phyloP scores from a whole-genome alignment of 129 eudicot species.

The Silybum marianum region DNA sequence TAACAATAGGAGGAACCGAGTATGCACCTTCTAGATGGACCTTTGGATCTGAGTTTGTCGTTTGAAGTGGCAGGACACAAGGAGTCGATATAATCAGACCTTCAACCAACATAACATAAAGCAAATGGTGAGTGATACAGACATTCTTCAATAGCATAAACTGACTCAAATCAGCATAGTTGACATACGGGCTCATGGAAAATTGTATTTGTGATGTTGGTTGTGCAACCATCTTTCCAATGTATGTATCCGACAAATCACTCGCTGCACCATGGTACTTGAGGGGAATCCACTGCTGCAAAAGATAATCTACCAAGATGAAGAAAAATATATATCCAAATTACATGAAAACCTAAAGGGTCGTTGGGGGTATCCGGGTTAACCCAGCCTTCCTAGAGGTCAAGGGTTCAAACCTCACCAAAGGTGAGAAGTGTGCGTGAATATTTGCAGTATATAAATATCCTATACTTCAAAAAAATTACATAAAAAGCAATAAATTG shows the following conservation, averaged over 20 bases:
- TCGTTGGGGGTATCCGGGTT: background rate
- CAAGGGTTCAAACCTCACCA: background rate
- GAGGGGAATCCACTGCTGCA: constrained; percentile 76
- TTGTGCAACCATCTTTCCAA: constrained; percentile 54
- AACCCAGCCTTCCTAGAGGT: background rate
- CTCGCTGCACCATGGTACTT: constrained; percentile 64
- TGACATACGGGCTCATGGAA: constrained; percentile 68
- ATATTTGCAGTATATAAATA: background rate
- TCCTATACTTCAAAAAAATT: background rate
- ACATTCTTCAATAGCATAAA: constrained; percentile 6
- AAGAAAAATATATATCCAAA: constrained; percentile 20
- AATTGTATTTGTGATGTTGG: constrained; percentile 48
- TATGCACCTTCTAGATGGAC: constrained; percentile 58
- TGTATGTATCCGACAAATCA: constrained; percentile 42
- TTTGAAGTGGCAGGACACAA: constrained; percentile 67
- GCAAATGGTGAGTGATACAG: background rate
- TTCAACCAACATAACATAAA: constrained; percentile 35
- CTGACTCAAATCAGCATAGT: background rate
- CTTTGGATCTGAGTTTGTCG: constrained; percentile 42
- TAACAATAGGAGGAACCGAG: constrained; percentile 3
- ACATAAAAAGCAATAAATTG: constrained; percentile 10
- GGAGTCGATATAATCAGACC: constrained; percentile 69
- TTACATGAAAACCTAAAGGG: constrained; percentile 4
- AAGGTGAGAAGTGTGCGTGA: background rate
- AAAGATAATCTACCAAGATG: constrained; percentile 24